Base-by-base conservation (phyloP, 768 basidiomycete species). In the Kwoniella newhampshirensis region DNA sequence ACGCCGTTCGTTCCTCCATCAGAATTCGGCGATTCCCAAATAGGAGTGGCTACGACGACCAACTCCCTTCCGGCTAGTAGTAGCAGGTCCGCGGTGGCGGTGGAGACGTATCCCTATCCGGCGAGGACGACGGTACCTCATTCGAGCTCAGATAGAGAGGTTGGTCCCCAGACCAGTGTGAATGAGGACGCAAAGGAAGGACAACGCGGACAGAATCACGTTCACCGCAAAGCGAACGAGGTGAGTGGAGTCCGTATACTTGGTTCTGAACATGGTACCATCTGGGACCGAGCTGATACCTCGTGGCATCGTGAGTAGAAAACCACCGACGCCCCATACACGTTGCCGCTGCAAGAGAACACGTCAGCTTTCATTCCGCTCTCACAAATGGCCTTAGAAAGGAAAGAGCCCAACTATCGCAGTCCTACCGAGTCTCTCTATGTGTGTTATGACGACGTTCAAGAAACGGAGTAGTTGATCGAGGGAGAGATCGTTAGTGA, bases 391-490 rank as follows among this genome's bases (percentile, higher is more conserved):
- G 36, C 28, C 17, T 43, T 44, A 9, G 28, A 47, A 26, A 42
- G 35, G 11, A 30, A 53, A 21, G 27, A 48, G 7, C 48, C 55
- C 7, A 40, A 45, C 3, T 54, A 60, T 36, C 43, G 59, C 25
- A 53, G 51, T 41, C 59, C 59, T 13, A 60, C 59, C 41, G 59
- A 60, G 15, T 60, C 59, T 15, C 5, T 60, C 4, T 60, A 60
- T 39, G 59, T 53, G 17, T 47, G 54, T 15, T 60, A 60, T 26
- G 43, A 60, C 21, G 53, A 49, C 17, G n/a, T 26, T 25, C 26
- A 30, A 25, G 21, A 9, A n/a, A n/a, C n/a, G n/a, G n/a, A n/a
- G n/a, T n/a, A n/a, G n/a, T n/a, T n/a, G n/a, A n/a, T n/a, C n/a
- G n/a, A n/a, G n/a, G n/a, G n/a, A n/a, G n/a, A n/a, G n/a, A n/a